A percentile compares a stretch with the other conserved stretches of the same genome.
These are phyloP conservation scores for Pseudocercospora vitis DNA, from an alignment of 2,329 filamentous ascomycete genomes.

Conservation along the genomic window DNA sequence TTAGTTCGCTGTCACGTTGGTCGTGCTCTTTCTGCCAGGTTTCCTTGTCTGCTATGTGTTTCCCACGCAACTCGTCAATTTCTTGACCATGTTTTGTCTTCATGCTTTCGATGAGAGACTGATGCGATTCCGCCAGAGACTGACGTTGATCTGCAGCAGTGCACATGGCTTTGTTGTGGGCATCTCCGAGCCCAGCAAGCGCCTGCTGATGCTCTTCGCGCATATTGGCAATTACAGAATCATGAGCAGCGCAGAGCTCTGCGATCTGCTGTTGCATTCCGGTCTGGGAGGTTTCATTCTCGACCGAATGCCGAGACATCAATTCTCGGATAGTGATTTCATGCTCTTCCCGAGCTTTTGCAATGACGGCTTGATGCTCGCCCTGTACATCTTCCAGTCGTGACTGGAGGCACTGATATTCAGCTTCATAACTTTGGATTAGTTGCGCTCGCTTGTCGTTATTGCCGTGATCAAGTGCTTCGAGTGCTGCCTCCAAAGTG, in stretches of 20 bases:
- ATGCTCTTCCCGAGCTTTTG: slow-evolving; percentile 6
- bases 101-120: slow-evolving; percentile 9
- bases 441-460: neutral
- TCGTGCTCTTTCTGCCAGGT: slow-evolving; percentile 3
- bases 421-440: slow-evolving; percentile 4
- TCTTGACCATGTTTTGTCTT: slow-evolving; percentile 17
- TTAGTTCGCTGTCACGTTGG: neutral
- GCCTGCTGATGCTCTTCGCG: slow-evolving; percentile 6
- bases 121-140: slow-evolving; percentile 13
- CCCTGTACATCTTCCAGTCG: slow-evolving; percentile 11
- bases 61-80: slow-evolving; percentile 18
- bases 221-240: slow-evolving; percentile 5
- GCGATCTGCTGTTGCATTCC: neutral
- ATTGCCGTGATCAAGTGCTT: slow-evolving; percentile 3
- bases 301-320: neutral
- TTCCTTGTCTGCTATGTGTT: slow-evolving; percentile 18
- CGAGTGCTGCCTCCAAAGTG: slow-evolving; percentile 1
- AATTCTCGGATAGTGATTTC: slow-evolving; percentile 6
- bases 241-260: slow-evolving; percentile 4
- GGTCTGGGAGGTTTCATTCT: neutral
- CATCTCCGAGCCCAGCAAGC: slow-evolving; percentile 3
- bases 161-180: slow-evolving; percentile 10
- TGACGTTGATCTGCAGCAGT: slow-evolving; percentile 3
- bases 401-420: slow-evolving; percentile 5
- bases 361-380: slow-evolving; percentile 6